A percentile compares a stretch with the other conserved stretches of the same genome.
These are phyloP conservation scores for Rhodotorula diobovata DNA, from an alignment of 768 basidiomycete genomes.

Conservation along the genomic window DNA sequence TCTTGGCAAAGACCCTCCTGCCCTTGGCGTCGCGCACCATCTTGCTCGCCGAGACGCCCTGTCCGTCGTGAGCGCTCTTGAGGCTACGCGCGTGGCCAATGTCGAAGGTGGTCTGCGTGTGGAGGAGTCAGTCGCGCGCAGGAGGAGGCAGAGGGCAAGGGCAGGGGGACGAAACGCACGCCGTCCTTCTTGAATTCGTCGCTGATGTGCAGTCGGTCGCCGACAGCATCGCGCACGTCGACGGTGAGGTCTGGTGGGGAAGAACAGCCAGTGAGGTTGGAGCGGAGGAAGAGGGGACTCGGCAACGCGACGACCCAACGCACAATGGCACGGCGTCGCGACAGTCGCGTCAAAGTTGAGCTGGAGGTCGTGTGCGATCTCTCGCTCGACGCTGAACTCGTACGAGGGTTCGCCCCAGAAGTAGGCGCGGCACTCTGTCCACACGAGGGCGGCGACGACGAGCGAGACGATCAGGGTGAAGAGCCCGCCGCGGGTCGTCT, in stretches of 20 bases:
- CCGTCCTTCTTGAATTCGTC: slow-evolving; percentile 77
- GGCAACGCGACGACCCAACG: no score
- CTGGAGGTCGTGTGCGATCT: slow-evolving; percentile 60
- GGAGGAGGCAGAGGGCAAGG: not conserved
- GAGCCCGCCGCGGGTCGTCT: slow-evolving; percentile 73
- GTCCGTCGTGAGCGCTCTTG: slow-evolving; percentile 46
- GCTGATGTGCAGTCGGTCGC: slow-evolving; percentile 81
- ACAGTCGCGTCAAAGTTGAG: slow-evolving; percentile 90
- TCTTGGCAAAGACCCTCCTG: slow-evolving; percentile 58
- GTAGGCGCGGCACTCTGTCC: slow-evolving; percentile 85
- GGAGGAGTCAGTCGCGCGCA: not conserved
- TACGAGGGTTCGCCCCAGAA: slow-evolving; percentile 90
- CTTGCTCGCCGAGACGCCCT: slow-evolving; percentile 15
- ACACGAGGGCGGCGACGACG: slow-evolving; percentile 66
- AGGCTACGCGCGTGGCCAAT: slow-evolving; percentile 71
- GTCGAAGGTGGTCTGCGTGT: slow-evolving; percentile 66
- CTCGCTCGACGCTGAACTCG: slow-evolving; percentile 77
- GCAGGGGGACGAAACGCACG: slow-evolving; percentile 50
- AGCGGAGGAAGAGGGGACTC: not conserved
- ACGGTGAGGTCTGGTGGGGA: slow-evolving; percentile 66
- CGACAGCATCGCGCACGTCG: slow-evolving; percentile 87
- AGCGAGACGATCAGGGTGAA: slow-evolving; percentile 66
- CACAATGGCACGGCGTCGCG: slow-evolving; percentile 88
- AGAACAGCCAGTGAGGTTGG: slow-evolving; percentile 1
- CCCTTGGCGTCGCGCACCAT: slow-evolving; percentile 28